Evolutionary conservation across 768 basidiomycete genomes (phyloP), one percentile per base, ranked within the genome.

Genomic region (Calocera viscosa): DNA sequence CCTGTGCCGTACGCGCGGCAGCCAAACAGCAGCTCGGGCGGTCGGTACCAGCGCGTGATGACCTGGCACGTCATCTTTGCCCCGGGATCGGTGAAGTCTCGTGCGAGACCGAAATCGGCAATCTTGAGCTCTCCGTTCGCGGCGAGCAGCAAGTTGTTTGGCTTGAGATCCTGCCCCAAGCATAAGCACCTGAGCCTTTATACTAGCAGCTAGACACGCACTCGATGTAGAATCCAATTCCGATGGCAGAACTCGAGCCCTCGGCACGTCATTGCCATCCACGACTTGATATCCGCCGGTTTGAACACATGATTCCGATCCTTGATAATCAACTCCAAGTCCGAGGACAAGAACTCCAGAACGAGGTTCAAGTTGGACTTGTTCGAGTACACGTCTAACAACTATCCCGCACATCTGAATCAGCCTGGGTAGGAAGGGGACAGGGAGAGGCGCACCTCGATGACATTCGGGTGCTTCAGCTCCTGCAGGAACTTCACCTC

Each of bases 41-140:
- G 92, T 1, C 96, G 90, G 74, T 99, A 99, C 96, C 96, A 99
- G 93, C 93, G 82, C 19, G 96, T 99, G 77, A 99, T 97, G 69
- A 99, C 95, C 74, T 97, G 94, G 72, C 88, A 91, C 0, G 96
- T 97, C 96, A 99, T 98, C 76, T 92, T 93, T 73, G 88, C 88
- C 2, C 88, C 89, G 28, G 94, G 93, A 72, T 98, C 96, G 17
- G 90, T 91, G 75, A 89, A 95, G 78, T 99, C 96, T 67, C 96
- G 80, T 28, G 96, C 96, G 8, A 99, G 84, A 82, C 96, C 96
- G 75, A 99, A 99, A 84, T 99, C 96, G 14, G 96, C 96, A 60
- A 99, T 84, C 78, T 99, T 99, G 70, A 98, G 86, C 65, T 90
- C 86, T 0, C 96, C 96, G 64, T 91, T 84, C 0, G 89, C 84